phyloP scores from a whole-genome alignment of 176 grass and related monocot genomes.

The Puya raimondii region DNA sequence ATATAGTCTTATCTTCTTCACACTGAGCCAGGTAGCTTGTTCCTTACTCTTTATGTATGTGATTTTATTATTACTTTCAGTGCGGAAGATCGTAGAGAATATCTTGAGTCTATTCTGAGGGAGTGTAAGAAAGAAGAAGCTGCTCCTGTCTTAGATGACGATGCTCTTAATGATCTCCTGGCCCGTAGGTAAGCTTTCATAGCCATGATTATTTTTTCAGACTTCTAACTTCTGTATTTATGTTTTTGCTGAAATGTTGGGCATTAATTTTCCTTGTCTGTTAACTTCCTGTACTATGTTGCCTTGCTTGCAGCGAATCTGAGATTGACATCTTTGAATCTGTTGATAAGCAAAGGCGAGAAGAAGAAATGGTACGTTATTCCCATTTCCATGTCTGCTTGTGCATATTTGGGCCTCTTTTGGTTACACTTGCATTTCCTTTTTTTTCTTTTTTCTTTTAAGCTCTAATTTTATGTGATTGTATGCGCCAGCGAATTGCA shows the following conservation, averaged over 20 bases:
- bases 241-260: background rate
- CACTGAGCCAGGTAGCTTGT: background rate
- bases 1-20: background rate
- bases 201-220: constrained; percentile 1
- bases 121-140: constrained; percentile 98
- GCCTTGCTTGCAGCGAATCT: constrained; percentile 54
- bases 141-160: constrained; percentile 79
- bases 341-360: constrained; percentile 79
- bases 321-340: constrained; percentile 97
- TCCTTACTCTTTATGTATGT: constrained; percentile 13
- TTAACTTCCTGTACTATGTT: constrained; percentile 3
- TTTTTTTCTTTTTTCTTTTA: background rate
- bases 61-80: constrained; percentile 31
- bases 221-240: constrained; percentile 5
- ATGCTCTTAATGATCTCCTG: constrained; percentile 88
- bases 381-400: constrained; percentile 9
- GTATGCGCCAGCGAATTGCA: too few species aligned
- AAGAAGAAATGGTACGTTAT: constrained; percentile 66
- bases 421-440: constrained; percentile 1
- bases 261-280: background rate
- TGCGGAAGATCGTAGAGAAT: constrained; percentile 96
- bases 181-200: constrained; percentile 55
- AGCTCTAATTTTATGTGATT: background rate
- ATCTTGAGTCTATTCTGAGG: constrained; percentile 87
- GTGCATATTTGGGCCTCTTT: constrained; percentile 9